Evolutionary conservation across 2,329 filamentous ascomycete species (phyloP).

Genomic region (Paecilomyces formosus): DNA sequence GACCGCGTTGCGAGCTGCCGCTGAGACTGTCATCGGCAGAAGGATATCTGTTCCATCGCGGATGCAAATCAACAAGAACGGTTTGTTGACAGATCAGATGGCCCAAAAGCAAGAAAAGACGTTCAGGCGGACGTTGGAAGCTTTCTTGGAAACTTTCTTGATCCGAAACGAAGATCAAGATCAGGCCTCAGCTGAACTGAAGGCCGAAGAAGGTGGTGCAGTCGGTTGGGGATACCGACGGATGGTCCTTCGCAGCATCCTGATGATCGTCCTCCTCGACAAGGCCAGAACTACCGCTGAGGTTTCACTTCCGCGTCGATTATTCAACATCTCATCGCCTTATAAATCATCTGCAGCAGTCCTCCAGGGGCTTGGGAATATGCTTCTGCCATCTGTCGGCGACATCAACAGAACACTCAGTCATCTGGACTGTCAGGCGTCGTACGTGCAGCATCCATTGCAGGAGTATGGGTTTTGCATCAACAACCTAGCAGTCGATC

Average conservation of each 20-base stretch:
- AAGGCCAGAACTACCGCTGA: conserved; percentile 38
- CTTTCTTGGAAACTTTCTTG: conserved; percentile 51
- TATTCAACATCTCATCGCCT: conserved; percentile 46
- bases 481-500: conserved; percentile 54
- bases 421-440: conserved; percentile 51
- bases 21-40: conserved; percentile 54
- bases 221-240: conserved; percentile 46
- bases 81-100: background rate
- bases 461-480: conserved; percentile 54
- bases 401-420: conserved; percentile 49
- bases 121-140: conserved; percentile 39
- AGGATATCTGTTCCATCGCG: conserved; percentile 26
- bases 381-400: conserved; percentile 53
- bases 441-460: conserved; percentile 48
- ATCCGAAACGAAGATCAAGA: conserved; percentile 50
- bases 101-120: conserved; percentile 12
- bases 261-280: conserved; percentile 55
- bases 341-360: conserved; percentile 51
- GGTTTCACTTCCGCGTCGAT: conserved; percentile 26
- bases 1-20: conserved; percentile 42
- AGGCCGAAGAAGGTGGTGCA: conserved; percentile 32
- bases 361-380: conserved; percentile 43
- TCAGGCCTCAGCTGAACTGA: conserved; percentile 8
- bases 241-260: conserved; percentile 50
- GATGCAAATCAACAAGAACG: conserved; percentile 5